phyloP scores from a whole-genome alignment of 1,284 basidiomycete genomes.

The Mycena citricolor region DNA sequence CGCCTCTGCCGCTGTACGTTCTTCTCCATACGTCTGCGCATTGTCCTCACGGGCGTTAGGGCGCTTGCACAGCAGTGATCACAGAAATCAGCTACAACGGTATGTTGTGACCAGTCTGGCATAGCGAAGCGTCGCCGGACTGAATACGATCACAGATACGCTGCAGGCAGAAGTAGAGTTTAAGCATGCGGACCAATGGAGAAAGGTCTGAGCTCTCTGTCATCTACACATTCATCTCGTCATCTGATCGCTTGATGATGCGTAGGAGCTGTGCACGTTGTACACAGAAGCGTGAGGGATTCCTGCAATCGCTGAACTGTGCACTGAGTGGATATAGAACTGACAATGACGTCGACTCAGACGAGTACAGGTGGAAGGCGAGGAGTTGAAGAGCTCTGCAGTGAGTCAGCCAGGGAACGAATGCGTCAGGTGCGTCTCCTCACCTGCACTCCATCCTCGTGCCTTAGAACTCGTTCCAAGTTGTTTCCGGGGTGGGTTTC shows the following conservation, averaged over 20 bases:
- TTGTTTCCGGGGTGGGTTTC: too few species aligned
- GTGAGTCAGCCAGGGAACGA: constrained; percentile 11
- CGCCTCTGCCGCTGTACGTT: constrained; percentile 18
- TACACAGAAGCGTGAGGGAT: too few species aligned
- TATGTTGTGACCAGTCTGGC: not conserved
- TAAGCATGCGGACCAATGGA: constrained; percentile 12
- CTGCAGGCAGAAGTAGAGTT: constrained; percentile 18
- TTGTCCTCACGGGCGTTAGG: constrained; percentile 4
- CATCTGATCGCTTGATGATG: too few species aligned
- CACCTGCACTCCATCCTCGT: too few species aligned
- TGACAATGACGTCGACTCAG: constrained; percentile 11
- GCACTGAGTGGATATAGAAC: too few species aligned
- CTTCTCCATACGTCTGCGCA: not conserved
- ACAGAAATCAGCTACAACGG: constrained; percentile 19
- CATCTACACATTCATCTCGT: not conserved
- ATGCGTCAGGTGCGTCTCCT: too few species aligned
- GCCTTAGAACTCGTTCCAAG: too few species aligned
- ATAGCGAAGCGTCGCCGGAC: too few species aligned
- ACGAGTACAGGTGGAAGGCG: constrained; percentile 7
- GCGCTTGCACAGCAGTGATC: constrained; percentile 21
- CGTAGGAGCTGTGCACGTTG: too few species aligned
- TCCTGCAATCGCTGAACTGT: too few species aligned
- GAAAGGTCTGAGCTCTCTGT: constrained; percentile 2
- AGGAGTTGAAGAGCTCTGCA: constrained; percentile 1
- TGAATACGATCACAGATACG: too few species aligned